phyloP scores from a whole-genome alignment of 106 monocot genomes.

The Dendrobium huoshanense region DNA sequence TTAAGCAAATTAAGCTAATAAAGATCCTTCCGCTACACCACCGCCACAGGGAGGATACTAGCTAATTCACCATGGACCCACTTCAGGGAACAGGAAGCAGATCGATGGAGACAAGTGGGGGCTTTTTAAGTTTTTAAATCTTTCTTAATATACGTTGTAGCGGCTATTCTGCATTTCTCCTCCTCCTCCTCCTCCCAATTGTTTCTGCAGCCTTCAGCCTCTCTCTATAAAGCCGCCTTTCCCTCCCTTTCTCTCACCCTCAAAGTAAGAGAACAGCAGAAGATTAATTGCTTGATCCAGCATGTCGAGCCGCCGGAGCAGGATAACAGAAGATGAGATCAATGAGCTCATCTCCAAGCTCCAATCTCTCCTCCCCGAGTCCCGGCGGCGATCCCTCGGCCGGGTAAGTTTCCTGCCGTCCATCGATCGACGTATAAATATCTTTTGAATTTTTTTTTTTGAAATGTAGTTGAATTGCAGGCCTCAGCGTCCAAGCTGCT shows the following conservation, averaged over 20 bases:
- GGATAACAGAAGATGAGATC: constrained; percentile 66
- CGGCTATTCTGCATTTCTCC: too few relatives aligned
- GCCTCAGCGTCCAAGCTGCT: constrained; percentile 66
- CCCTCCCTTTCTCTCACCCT: constrained; percentile 15
- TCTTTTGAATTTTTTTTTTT: too few relatives aligned
- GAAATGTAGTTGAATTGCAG: constrained; percentile 15
- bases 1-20: background rate
- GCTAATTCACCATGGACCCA: background rate
- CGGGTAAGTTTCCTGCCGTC: constrained; percentile 22
- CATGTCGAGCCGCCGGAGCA: constrained; percentile 39
- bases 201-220: too few relatives aligned
- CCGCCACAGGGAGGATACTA: background rate
- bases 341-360: constrained; percentile 77
- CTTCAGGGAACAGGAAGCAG: background rate
- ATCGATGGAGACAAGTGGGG: constrained; percentile 12
- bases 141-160: background rate
- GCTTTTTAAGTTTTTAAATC: background rate
- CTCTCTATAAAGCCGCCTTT: constrained; percentile 6
- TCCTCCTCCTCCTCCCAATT: too few relatives aligned
- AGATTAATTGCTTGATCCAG: background rate
- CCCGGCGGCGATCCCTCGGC: constrained; percentile 39
- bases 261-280: background rate
- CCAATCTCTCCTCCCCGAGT: constrained; percentile 60
- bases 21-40: background rate
- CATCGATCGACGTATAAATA: too few relatives aligned